Base-by-base conservation (phyloP, 108 stramenopile species). In the Cyclotella baltica region DNA sequence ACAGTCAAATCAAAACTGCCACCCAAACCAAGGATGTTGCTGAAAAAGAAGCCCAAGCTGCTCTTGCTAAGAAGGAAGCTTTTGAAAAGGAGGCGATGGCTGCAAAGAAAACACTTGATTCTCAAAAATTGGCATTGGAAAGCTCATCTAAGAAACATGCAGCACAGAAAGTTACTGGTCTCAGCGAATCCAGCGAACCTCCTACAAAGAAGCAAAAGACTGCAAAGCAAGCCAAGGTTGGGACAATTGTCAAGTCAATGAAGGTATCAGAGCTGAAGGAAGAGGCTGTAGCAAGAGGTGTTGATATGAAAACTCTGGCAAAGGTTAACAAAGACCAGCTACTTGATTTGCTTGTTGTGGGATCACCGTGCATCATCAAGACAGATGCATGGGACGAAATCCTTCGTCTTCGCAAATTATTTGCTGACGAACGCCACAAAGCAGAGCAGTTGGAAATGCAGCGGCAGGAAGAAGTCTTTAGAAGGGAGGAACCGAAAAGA, bases 261-360 rank as follows among this genome's bases (percentile, higher is more conserved):
- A 57, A 58, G 38, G 62, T 64, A 13, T 36, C 72, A 19, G 53
- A 74, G 10, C 28, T 73, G 18, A 57, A 37, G 20, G 50, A 22
- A 19, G 75, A 75, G 57, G 75, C 68, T 33, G 16, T 57, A 0
- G 75, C 53, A n/a, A 55, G 75, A 57, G 67, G 68, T 8, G 58
- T 69, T 5, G 66, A 75, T 11, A 6, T 58, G 57, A 75, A 74
- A 53, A 23, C 20, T 20, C n/a, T 53, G 8, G 2, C 52, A 19
- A 25, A 1, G 0, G 58, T 75, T 28, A 75, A 68, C 23, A 70
- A 68, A n/a, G 67, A 57, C 23, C 29, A 22, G 4, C 68, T 75
- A 23, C 51, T 69, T 23, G 2, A 43, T 13, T 20, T 23, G 29
- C 46, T 72, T 46, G 75, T 75, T 13, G 67, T 59, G n/a, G 75